Evolutionary conservation across 805 yeast genomes (phyloP).

Genomic region (Saccharomyces kudriavzevii): DNA sequence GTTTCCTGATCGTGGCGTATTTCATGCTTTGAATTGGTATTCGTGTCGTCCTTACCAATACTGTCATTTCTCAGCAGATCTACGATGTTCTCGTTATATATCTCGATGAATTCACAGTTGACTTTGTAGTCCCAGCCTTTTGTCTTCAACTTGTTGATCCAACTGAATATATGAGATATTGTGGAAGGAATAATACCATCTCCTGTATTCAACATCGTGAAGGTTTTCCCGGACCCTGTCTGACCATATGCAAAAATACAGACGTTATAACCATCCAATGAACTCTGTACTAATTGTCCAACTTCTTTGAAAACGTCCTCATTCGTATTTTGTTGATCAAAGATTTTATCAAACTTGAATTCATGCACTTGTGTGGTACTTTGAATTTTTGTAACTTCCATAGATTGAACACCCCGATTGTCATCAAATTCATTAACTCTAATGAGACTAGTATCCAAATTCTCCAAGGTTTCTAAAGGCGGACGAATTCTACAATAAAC

Average conservation of each 20-base stretch:
- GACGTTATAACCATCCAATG: conserved; percentile 82
- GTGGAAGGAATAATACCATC: conserved; percentile 83
- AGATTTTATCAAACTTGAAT: conserved; percentile 75
- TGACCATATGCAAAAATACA: conserved; percentile 97
- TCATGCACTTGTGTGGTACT: conserved; percentile 4
- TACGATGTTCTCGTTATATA: conserved; percentile 73
- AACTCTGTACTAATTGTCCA: conserved; percentile 75
- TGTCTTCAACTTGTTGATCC: conserved; percentile 39
- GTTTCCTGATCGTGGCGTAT: conserved; percentile 58
- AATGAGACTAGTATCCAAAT: conserved; percentile 25
- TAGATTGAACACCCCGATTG: conserved; percentile 21
- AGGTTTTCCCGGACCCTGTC: conserved; percentile 92
- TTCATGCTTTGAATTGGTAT: conserved; percentile 36
- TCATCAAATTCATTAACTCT: conserved; percentile 25
- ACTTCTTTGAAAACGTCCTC: conserved; percentile 70
- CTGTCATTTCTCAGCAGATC: conserved; percentile 47
- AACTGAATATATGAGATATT: conserved; percentile 57
- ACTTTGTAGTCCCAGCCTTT: conserved; percentile 58
- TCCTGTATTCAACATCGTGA: conserved; percentile 65
- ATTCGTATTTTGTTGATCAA: conserved; percentile 47
- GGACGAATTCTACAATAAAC: conserved; percentile 87
- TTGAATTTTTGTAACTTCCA: conserved; percentile 14
- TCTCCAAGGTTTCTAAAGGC: conserved; percentile 14
- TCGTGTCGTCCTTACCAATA: conserved; percentile 2
- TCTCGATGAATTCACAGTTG: conserved; percentile 75